Conservation (phyloP, 192 early-diverging fungal genomes). For the Gryganskiella cystojenkinii region DNA sequence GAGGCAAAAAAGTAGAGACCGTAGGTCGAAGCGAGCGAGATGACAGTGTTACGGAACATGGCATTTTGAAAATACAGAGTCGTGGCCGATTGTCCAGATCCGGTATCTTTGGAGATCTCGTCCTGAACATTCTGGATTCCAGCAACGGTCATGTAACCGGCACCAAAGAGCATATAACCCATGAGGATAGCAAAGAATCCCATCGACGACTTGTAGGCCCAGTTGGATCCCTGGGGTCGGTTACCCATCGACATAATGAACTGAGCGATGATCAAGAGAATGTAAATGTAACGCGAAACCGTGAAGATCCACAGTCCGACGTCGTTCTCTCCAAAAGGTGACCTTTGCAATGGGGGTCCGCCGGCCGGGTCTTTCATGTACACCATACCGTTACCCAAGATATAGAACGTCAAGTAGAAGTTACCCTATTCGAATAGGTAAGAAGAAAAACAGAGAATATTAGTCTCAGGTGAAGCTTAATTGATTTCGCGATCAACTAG, state of each 20-base stretch:
- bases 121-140: constrained; percentile 46
- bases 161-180: constrained; percentile 66
- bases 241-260: constrained; percentile 96
- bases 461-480: too few relatives aligned
- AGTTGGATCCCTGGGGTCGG: constrained; percentile 89
- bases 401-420: constrained; percentile 92
- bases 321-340: constrained; percentile 53
- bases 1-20: constrained; percentile 79
- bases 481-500: too few relatives aligned
- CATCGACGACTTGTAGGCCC: constrained; percentile 64
- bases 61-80: constrained; percentile 50
- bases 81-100: constrained; percentile 7
- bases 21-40: constrained; percentile 78
- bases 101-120: not conserved
- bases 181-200: constrained; percentile 60
- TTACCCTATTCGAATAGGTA: constrained; percentile 63
- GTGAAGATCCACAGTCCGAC: constrained; percentile 65
- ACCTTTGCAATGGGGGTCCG: constrained; percentile 11
- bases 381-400: constrained; percentile 72
- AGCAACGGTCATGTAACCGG: constrained; percentile 57
- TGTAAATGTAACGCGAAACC: constrained; percentile 67
- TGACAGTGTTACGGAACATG: constrained; percentile 69
- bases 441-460: too few relatives aligned
- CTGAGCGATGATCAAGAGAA: constrained; percentile 82
- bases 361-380: constrained; percentile 12